Conservation (phyloP, 1,139 yeast species). For the Kodamaea suecica region DNA sequence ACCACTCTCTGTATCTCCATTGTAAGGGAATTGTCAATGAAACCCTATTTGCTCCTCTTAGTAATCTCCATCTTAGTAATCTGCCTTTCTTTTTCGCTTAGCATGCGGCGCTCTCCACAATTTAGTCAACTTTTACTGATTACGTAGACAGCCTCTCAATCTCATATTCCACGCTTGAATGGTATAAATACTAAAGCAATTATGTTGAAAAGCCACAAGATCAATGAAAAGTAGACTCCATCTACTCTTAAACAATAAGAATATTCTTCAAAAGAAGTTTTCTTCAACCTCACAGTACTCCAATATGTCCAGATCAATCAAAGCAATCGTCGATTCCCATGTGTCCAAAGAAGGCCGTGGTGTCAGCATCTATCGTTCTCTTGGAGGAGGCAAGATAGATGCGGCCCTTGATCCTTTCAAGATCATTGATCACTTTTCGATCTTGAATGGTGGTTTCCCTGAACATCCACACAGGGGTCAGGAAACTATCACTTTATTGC, state of each 20-base stretch:
- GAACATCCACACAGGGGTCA: conserved; percentile 94
- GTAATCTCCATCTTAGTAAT: too few relatives aligned
- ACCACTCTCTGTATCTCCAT: too few relatives aligned
- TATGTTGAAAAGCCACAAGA: too few relatives aligned
- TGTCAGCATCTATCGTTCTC: neutral
- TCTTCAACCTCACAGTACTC: too few relatives aligned
- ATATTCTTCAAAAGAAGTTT: too few relatives aligned
- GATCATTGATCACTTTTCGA: conserved; percentile 75
- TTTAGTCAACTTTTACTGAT: neutral
- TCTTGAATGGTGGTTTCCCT: conserved; percentile 63
- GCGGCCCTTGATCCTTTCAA: conserved; percentile 64
- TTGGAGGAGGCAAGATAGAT: neutral
- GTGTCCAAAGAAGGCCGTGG: conserved; percentile 1
- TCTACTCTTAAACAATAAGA: neutral
- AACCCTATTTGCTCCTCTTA: too few relatives aligned
- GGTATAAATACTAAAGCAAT: neutral
- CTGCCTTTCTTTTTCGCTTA: too few relatives aligned
- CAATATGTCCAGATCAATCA: conserved; percentile 1
- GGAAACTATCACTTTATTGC: conserved; percentile 77
- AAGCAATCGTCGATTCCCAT: neutral
- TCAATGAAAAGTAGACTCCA: neutral
- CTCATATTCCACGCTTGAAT: too few relatives aligned
- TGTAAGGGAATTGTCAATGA: too few relatives aligned
- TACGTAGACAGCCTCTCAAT: neutral
- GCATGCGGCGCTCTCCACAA: too few relatives aligned